phyloP scores from a whole-genome alignment of 371 early-diverging fungal genomes.

The Lichtheimia ramosa region DNA sequence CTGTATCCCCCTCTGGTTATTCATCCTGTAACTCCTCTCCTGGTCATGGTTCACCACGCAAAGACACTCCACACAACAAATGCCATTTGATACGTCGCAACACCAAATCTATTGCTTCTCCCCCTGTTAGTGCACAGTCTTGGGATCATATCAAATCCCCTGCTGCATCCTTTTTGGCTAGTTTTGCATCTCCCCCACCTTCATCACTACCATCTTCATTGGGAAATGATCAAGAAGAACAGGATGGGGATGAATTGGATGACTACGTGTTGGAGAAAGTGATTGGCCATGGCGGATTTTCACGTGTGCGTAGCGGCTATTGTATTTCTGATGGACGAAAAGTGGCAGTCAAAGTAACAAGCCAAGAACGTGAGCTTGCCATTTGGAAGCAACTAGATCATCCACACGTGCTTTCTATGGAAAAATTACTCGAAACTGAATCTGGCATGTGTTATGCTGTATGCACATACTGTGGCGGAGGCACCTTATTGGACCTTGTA shows the following conservation, averaged over 20 bases:
- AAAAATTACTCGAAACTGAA: constrained; percentile 64
- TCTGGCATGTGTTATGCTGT: constrained; percentile 64
- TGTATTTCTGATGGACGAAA: constrained; percentile 29
- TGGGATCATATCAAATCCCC: constrained; percentile 56
- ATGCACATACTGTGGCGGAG: constrained; percentile 66
- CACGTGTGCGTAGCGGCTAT: constrained; percentile 63
- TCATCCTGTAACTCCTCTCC: constrained; percentile 8
- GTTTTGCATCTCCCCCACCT: constrained; percentile 42
- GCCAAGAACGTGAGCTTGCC: constrained; percentile 56
- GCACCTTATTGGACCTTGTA: constrained; percentile 47
- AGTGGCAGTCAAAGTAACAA: constrained; percentile 61
- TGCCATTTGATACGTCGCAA: constrained; percentile 9
- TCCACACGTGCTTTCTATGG: constrained; percentile 63
- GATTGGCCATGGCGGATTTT: constrained; percentile 71
- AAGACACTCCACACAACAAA: constrained; percentile 13
- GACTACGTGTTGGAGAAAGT: constrained; percentile 57
- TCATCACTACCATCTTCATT: background rate
- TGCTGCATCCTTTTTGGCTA: constrained; percentile 63
- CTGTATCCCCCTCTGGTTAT: background rate
- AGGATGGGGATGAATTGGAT: constrained; percentile 68
- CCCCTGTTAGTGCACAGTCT: constrained; percentile 35
- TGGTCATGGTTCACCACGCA: constrained; percentile 1
- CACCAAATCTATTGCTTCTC: constrained; percentile 1
- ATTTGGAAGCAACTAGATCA: constrained; percentile 77
- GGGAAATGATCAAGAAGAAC: constrained; percentile 16